Evolutionary conservation across 768 basidiomycete genomes (phyloP).

Genomic region (Collybiopsis luxurians): DNA sequence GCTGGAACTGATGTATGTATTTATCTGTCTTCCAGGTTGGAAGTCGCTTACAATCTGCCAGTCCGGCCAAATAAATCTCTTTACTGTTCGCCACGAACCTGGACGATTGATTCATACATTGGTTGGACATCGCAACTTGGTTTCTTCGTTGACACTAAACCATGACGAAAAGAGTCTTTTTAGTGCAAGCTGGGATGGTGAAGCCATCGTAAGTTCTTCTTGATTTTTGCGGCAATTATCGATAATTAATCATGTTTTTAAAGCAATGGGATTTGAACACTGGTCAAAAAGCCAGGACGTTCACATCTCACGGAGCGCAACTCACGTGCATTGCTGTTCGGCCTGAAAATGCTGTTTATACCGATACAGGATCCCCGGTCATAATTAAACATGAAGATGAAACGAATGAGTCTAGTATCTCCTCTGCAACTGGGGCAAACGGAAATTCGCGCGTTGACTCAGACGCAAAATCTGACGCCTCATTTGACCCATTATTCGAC

Average conservation of each 20-base stretch:
- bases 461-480: conserved; percentile 75
- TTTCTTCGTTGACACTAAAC: conserved; percentile 81
- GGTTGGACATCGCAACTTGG: conserved; percentile 73
- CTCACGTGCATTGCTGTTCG: conserved; percentile 78
- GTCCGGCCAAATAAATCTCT: conserved; percentile 91
- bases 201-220: conserved; percentile 63
- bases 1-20: conserved; percentile 78
- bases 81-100: conserved; percentile 90
- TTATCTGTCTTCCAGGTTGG: conserved; percentile 13
- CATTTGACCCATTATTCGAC: conserved; percentile 89
- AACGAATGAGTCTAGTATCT: background rate
- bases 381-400: conserved; percentile 9
- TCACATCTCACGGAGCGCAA: conserved; percentile 81
- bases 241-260: background rate
- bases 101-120: conserved; percentile 74
- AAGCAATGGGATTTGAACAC: conserved; percentile 99
- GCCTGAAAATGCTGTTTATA: conserved; percentile 47
- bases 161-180: conserved; percentile 84
- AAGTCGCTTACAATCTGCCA: conserved; percentile 28
- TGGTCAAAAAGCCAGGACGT: conserved; percentile 73
- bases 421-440: background rate
- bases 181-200: conserved; percentile 94
- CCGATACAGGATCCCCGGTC: conserved; percentile 19
- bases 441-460: conserved; percentile 29
- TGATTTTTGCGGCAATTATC: background rate